Conservation (phyloP, 73 alveolate genomes). For the Paramecium tetraurelia region DNA sequence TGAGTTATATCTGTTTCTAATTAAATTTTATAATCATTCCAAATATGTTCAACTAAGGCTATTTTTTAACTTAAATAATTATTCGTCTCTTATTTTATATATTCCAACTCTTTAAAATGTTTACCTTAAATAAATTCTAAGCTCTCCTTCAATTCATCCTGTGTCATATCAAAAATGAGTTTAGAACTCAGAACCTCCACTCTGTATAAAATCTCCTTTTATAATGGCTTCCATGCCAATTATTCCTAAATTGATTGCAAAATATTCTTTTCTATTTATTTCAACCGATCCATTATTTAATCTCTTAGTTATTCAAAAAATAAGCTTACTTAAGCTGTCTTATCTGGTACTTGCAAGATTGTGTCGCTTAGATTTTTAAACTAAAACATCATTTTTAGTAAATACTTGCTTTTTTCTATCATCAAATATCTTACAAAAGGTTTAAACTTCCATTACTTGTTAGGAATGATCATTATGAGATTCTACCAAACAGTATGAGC, state of each 20-base stretch:
- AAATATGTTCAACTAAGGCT: not conserved
- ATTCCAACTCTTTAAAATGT: not conserved
- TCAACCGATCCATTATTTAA: not conserved
- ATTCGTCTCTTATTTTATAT: not conserved
- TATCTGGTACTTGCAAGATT: not conserved
- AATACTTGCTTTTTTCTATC: not conserved
- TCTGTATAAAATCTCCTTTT: not conserved
- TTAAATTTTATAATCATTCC: not conserved
- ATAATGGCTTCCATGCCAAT: not conserved
- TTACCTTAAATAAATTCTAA: not conserved
- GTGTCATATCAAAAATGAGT: not conserved
- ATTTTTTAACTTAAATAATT: not conserved
- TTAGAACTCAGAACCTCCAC: not conserved
- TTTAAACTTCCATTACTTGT: not conserved
- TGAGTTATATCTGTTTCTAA: not conserved
- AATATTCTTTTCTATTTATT: not conserved
- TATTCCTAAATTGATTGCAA: not conserved
- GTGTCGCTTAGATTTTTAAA: not conserved
- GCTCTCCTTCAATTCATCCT: not conserved
- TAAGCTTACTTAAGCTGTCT: not conserved
- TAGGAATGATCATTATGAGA: constrained; percentile 14
- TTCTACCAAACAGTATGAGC: not conserved
- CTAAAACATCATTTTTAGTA: not conserved
- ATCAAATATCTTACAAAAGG: constrained; percentile 34
- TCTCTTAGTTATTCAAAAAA: not conserved